phyloP scores from a whole-genome alignment of 257 asterid species.

The Nicotiana benthamiana region DNA sequence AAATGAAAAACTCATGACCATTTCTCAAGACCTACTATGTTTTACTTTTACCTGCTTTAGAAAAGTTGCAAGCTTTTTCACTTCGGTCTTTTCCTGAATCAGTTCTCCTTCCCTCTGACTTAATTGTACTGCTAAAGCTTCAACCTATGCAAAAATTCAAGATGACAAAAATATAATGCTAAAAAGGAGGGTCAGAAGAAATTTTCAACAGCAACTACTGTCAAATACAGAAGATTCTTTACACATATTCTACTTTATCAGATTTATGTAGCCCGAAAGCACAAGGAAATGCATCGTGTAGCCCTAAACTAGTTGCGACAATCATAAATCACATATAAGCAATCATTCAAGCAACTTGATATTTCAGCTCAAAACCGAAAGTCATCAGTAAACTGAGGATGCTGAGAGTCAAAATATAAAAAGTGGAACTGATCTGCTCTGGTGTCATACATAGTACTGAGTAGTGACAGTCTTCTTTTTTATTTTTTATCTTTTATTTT shows the following conservation, averaged over 20 bases:
- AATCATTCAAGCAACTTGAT: neutral
- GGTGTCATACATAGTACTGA: neutral
- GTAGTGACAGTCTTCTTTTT: neutral
- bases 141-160: slow-evolving; percentile 42
- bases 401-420: neutral
- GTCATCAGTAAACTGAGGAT: neutral
- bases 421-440: neutral
- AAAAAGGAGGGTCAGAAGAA: neutral
- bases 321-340: neutral
- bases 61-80: slow-evolving; percentile 79
- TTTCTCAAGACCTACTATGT: neutral
- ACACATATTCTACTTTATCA: neutral
- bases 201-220: neutral
- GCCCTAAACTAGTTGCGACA: too few species aligned
- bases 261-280: neutral
- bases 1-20: neutral
- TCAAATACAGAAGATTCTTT: neutral
- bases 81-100: slow-evolving; percentile 88
- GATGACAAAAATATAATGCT: neutral
- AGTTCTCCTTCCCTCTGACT: slow-evolving; percentile 91
- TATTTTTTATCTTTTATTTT: too few species aligned
- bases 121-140: slow-evolving; percentile 82
- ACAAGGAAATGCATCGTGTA: neutral
- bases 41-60: slow-evolving; percentile 85
- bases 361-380: neutral